These are phyloP conservation scores for Sporisorium graminicola DNA, from an alignment of 1,284 basidiomycete genomes.

Conservation along the genomic window DNA sequence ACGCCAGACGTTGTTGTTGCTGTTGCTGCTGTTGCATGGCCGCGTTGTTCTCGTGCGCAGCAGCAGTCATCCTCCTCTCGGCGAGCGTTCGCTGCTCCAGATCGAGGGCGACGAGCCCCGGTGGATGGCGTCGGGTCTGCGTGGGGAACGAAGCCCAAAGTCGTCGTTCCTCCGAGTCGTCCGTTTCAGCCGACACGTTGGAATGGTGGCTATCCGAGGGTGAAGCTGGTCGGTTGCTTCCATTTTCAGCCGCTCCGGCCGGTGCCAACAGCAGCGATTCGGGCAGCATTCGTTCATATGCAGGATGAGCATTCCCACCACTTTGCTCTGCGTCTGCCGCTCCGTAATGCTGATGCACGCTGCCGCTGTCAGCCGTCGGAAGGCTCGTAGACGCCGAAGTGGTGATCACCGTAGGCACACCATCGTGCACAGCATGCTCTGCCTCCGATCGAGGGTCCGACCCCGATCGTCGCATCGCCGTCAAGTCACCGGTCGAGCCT, in stretches of 20 bases:
- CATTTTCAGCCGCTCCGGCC: conserved; percentile 1
- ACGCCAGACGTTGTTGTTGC: conserved; percentile 12
- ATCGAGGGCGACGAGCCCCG: conserved; percentile 57
- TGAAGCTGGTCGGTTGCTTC: conserved; percentile 14
- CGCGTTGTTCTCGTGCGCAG: conserved; percentile 17
- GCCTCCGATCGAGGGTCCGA: conserved; percentile 8
- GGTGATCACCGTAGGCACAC: conserved; percentile 21
- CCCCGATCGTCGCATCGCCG: conserved; percentile 11
- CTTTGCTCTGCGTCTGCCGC: background rate
- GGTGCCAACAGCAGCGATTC: conserved; percentile 21
- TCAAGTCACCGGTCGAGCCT: background rate
- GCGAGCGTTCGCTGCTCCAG: conserved; percentile 39
- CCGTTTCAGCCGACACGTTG: conserved; percentile 19
- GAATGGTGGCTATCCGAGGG: conserved; percentile 25
- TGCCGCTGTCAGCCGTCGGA: conserved; percentile 23
- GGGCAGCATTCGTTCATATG: background rate
- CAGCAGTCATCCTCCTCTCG: conserved; percentile 17
- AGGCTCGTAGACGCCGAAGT: conserved; percentile 27
- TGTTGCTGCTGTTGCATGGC: background rate
- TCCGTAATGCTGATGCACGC: conserved; percentile 13
- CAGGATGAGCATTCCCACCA: background rate
- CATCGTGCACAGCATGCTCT: conserved; percentile 1
- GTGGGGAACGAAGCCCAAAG: conserved; percentile 58
- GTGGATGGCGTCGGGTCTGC: conserved; percentile 53
- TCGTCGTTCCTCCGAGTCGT: conserved; percentile 54